These are phyloP conservation scores for Massarina eburnea DNA, from an alignment of 2,329 filamentous ascomycete genomes.

Conservation along the genomic window DNA sequence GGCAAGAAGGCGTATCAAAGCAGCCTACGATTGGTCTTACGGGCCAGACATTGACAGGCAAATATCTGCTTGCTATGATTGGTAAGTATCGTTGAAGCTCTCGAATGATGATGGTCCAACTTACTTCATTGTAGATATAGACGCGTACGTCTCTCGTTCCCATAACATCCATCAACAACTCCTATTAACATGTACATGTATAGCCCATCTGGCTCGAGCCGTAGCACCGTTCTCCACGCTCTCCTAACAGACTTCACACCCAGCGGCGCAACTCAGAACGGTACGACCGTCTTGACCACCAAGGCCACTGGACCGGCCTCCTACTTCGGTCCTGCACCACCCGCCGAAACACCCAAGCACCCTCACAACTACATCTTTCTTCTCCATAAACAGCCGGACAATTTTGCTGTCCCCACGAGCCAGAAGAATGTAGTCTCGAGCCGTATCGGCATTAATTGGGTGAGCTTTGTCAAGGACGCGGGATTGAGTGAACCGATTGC, in stretches of 20 bases:
- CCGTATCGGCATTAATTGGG: slow-evolving; percentile 22
- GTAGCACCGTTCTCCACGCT: slow-evolving; percentile 32
- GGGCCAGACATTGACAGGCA: slow-evolving; percentile 22
- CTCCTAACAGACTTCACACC: slow-evolving; percentile 30
- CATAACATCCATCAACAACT: not conserved
- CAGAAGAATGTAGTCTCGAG: slow-evolving; percentile 21
- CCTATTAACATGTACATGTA: not conserved
- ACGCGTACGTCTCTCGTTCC: slow-evolving; percentile 8
- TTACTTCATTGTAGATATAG: slow-evolving; percentile 9
- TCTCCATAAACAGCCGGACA: slow-evolving; percentile 31
- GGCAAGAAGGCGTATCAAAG: slow-evolving; percentile 14
- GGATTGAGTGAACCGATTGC: slow-evolving; percentile 20
- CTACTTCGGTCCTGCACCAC: slow-evolving; percentile 35
- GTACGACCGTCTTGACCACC: slow-evolving; percentile 23
- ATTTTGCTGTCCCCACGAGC: slow-evolving; percentile 24
- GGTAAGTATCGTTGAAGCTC: slow-evolving; percentile 12
- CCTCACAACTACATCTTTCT: slow-evolving; percentile 37
- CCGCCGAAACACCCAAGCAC: slow-evolving; percentile 27
- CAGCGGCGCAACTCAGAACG: slow-evolving; percentile 23
- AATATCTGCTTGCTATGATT: slow-evolving; percentile 34
- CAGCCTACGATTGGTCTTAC: slow-evolving; percentile 28
- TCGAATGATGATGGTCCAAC: not conserved
- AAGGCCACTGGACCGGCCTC: slow-evolving; percentile 29
- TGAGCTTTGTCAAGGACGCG: slow-evolving; percentile 24
- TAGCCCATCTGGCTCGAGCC: slow-evolving; percentile 5